Evolutionary conservation across 2,329 filamentous ascomycete species (phyloP), one percentile per base, ranked within the genome.

Genomic region (Ustulina deusta): DNA sequence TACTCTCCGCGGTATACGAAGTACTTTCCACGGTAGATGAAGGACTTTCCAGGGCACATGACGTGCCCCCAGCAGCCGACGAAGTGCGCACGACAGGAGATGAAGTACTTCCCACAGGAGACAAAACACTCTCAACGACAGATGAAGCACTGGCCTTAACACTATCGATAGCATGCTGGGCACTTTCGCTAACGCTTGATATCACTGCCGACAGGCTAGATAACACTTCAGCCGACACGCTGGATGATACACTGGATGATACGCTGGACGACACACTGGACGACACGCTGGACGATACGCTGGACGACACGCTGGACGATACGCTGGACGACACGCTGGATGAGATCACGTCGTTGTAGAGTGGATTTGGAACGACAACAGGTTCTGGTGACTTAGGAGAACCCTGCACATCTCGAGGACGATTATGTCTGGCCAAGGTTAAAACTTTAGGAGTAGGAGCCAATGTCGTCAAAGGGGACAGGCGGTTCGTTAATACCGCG

Each of bases 91-190:
- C 22, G 34, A 51, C 42, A n/a, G 59, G 29, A 25, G 66, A 61
- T 10, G 48, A 15, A 32, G 25, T 51, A n/a, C 27, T 51, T 51
- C 29, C 48, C 49, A 34, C 29, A 52, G 49, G 22, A 46, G 20
- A 46, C 7, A 34, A 9, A 20, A 34, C 27, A 34, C 49, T 52
- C 6, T 32, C 27, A 6, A 34, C 27, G 9, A 52, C 49, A 52
- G 27, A 52, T 4, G 68, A 70, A 48, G 60, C 65, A 34, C 65
- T 65, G 15, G 57, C 61, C 42, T 29, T 55, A 15, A 48, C 55
- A 56, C 63, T 56, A 44, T 55, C 13, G 17, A 67, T 63, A 6
- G 58, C 61, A 40, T 54, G 65, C 25, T 68, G 59, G 42, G 40
- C 56, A 48, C 60, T 66, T 42, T 54, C 52, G 11, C 57, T 65